phyloP scores from a whole-genome alignment of 208 protist genomes.

The Acanthamoeba sp. region DNA sequence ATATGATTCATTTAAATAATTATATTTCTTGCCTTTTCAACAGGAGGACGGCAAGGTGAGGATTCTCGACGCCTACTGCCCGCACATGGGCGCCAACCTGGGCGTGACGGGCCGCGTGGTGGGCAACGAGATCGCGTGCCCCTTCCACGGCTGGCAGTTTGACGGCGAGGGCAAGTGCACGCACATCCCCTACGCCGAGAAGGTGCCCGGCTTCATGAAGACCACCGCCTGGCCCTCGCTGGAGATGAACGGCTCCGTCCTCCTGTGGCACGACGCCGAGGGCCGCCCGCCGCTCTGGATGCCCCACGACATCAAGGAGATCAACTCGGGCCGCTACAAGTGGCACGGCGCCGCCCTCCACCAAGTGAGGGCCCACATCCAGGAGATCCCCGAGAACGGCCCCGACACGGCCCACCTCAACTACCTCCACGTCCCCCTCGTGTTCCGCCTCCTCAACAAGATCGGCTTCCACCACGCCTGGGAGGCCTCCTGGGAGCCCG shows the following conservation, averaged over 20 bases:
- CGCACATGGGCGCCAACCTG: conserved; percentile 81
- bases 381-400: conserved; percentile 77
- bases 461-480: conserved; percentile 66
- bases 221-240: neutral
- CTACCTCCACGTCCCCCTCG: conserved; percentile 55
- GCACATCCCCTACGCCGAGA: conserved; percentile 75
- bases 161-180: conserved; percentile 74
- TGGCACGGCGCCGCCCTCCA: conserved; percentile 62
- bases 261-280: conserved; percentile 72
- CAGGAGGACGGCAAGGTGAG: conserved; percentile 52
- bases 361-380: conserved; percentile 71
- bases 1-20: neutral
- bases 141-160: conserved; percentile 79
- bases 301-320: conserved; percentile 35
- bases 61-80: conserved; percentile 77
- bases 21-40: neutral
- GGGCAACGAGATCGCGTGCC: conserved; percentile 73
- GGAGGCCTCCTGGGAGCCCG: conserved; percentile 60
- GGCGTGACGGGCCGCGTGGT: conserved; percentile 62
- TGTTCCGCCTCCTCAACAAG: neutral
- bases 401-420: conserved; percentile 75
- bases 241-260: conserved; percentile 55
- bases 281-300: conserved; percentile 41
- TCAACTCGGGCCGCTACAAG: conserved; percentile 57
- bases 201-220: conserved; percentile 56